Percentiles rank a stretch among this genome's conserved stretches.
Evolutionary conservation across 352 stramenopile genomes (phyloP).

Genomic region (Lagenidium sp.): DNA sequence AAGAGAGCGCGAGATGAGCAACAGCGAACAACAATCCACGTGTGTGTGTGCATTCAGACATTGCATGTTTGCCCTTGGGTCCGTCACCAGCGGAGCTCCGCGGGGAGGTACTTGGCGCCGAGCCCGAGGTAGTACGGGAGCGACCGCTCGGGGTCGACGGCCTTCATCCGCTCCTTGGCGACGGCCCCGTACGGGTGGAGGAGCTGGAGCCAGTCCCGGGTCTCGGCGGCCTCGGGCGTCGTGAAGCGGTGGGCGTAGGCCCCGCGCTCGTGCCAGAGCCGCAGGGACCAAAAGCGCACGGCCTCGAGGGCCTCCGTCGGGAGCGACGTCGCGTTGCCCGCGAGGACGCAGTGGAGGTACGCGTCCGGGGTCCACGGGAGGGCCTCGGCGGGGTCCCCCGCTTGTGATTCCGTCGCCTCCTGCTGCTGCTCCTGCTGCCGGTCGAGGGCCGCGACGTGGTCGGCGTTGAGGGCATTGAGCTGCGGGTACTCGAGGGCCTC

Average conservation of each 20-base stretch:
- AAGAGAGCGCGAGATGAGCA: too few species aligned
- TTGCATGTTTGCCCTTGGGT: too few species aligned
- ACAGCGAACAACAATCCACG: too few species aligned
- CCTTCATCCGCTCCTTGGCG: conserved; percentile 30
- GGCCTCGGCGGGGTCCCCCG: conserved; percentile 21
- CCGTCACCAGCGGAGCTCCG: conserved; percentile 64
- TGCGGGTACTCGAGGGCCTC: conserved; percentile 45
- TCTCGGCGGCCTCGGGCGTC: conserved; percentile 34
- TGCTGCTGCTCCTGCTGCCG: too few species aligned
- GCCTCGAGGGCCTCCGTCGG: conserved; percentile 50
- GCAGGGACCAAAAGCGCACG: conserved; percentile 70
- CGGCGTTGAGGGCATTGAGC: conserved; percentile 54
- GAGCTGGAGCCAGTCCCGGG: conserved; percentile 58
- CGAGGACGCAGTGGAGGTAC: conserved; percentile 64
- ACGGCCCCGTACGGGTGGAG: conserved; percentile 25
- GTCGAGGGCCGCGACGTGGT: conserved; percentile 36
- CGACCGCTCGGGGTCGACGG: conserved; percentile 20
- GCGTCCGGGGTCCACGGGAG: conserved; percentile 75
- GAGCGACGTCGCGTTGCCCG: conserved; percentile 46
- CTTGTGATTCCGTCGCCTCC: background rate
- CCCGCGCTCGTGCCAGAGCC: conserved; percentile 50
- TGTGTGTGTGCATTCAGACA: too few species aligned
- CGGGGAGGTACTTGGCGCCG: conserved; percentile 62
- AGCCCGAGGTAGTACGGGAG: conserved; percentile 65
- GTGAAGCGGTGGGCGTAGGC: conserved; percentile 44